A percentile compares a stretch with the other conserved stretches of the same genome.
These are phyloP conservation scores for Psophocarpus tetragonolobus DNA, from an alignment of 306 rosid species.

Conservation along the genomic window DNA sequence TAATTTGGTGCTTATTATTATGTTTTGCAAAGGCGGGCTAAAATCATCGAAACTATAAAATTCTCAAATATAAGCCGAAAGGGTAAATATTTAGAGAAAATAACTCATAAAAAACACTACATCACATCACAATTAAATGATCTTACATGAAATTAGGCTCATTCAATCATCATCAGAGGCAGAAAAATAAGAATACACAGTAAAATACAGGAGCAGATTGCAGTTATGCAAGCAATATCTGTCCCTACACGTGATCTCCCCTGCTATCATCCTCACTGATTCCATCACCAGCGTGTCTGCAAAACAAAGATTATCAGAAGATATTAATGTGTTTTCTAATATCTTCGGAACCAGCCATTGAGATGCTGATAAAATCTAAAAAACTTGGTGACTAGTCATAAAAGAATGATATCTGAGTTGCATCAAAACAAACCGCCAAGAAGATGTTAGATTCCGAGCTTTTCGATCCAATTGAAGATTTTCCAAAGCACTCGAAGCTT, in stretches of 20 bases:
- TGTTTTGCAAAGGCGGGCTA: constrained; percentile 1
- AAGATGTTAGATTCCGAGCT: constrained; percentile 95
- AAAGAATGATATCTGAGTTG: not conserved
- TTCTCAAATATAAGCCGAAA: constrained; percentile 6
- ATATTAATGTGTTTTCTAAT: constrained; percentile 10
- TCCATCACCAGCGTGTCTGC: constrained; percentile 90
- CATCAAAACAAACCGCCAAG: constrained; percentile 84
- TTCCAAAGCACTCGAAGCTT: constrained; percentile 88
- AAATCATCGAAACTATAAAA: constrained; percentile 13
- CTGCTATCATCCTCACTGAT: constrained; percentile 71
- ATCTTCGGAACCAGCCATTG: not conserved
- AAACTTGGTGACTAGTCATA: not conserved
- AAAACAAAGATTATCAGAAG: not conserved
- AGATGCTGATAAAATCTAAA: not conserved
- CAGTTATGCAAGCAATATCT: constrained; percentile 29
- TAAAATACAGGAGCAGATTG: constrained; percentile 49
- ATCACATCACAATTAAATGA: constrained; percentile 44
- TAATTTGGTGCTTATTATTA: not conserved
- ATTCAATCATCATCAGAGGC: constrained; percentile 34
- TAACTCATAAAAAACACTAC: constrained; percentile 46
- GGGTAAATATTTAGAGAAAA: constrained; percentile 10
- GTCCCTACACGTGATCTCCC: constrained; percentile 69
- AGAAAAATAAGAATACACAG: constrained; percentile 39
- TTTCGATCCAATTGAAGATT: constrained; percentile 95
- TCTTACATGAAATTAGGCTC: constrained; percentile 51